Evolutionary conservation across 768 basidiomycete genomes (phyloP).

Genomic region (Amanita rimosa): DNA sequence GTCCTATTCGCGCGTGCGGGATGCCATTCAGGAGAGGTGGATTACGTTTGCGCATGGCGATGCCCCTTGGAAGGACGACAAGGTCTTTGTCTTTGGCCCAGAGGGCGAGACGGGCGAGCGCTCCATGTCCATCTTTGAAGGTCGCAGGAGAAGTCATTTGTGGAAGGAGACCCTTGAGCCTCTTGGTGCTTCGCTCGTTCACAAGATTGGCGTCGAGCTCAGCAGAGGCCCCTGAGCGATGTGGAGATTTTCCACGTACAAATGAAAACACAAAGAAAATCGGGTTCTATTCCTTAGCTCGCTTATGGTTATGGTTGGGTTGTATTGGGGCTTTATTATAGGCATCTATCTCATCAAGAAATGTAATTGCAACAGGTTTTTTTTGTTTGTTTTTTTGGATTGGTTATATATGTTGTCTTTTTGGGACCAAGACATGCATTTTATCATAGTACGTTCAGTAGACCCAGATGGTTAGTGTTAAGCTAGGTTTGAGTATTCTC

Average conservation of each 20-base stretch:
- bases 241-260: not conserved
- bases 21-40: constrained; percentile 67
- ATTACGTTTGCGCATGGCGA: constrained; percentile 66
- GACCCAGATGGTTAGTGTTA: not conserved
- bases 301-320: not conserved
- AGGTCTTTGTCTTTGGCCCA: constrained; percentile 71
- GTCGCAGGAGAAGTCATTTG: constrained; percentile 41
- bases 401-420: not conserved
- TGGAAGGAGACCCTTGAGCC: constrained; percentile 64
- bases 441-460: not conserved
- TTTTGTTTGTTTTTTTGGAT: not conserved
- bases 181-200: constrained; percentile 52
- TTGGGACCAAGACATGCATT: not conserved
- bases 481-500: no score
- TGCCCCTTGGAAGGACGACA: constrained; percentile 58
- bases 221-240: constrained; percentile 46
- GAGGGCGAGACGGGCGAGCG: constrained; percentile 77
- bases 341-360: not conserved
- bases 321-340: not conserved
- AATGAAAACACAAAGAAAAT: not conserved
- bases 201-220: constrained; percentile 66
- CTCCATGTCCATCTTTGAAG: constrained; percentile 50
- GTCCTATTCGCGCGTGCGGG: constrained; percentile 55
- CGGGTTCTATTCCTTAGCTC: not conserved
- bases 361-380: not conserved